phyloP scores from a whole-genome alignment of 2,329 filamentous ascomycete genomes.

The Helicocarpus griseus region DNA sequence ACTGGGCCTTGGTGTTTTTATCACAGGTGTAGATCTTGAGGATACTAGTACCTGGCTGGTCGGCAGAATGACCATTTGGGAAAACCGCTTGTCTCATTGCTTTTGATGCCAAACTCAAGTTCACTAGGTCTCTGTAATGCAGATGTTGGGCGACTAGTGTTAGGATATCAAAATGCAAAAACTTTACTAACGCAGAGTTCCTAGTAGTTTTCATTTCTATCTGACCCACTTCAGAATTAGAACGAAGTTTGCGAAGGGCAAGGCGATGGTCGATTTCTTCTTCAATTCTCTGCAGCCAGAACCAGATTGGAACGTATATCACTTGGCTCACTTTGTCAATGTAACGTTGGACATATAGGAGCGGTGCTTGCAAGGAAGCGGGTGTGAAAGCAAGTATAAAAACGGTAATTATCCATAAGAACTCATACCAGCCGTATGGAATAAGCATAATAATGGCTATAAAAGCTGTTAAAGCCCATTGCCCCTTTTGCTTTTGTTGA shows the following conservation, averaged over 20 bases:
- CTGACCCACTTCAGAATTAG: neutral
- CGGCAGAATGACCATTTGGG: neutral
- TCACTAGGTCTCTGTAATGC: constrained; percentile 4
- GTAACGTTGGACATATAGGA: neutral
- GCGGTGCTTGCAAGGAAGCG: neutral
- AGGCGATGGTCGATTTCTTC: neutral
- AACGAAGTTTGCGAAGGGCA: neutral
- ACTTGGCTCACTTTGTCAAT: neutral
- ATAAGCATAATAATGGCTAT: neutral
- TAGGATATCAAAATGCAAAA: constrained; percentile 1
- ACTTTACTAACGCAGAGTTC: neutral
- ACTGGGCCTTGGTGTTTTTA: neutral
- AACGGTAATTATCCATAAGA: neutral
- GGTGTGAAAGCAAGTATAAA: neutral
- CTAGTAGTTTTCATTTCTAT: neutral
- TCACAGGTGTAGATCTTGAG: constrained; percentile 1
- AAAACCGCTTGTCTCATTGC: neutral
- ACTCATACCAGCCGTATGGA: neutral
- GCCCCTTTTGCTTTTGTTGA: neutral
- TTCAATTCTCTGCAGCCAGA: neutral
- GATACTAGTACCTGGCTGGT: neutral
- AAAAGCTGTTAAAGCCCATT: neutral
- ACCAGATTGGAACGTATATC: neutral
- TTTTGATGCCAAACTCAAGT: constrained; percentile 4
- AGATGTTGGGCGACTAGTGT: neutral